A percentile compares a stretch with the other conserved stretches of the same genome.
These are phyloP conservation scores for Crithidia thermophila DNA, from an alignment of 208 protist species.

Conservation along the genomic window DNA sequence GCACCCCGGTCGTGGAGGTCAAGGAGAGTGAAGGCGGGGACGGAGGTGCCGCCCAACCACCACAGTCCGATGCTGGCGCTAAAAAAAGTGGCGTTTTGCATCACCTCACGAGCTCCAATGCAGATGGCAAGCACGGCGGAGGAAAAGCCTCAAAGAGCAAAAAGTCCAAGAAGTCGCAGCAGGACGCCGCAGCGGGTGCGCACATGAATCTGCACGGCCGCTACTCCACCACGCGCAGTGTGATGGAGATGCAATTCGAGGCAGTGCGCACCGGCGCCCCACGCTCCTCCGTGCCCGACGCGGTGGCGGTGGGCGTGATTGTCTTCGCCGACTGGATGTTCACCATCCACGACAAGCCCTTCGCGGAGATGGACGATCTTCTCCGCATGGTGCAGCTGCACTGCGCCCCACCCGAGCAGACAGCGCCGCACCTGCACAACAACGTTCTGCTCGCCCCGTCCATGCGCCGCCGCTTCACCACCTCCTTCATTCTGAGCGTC, in stretches of 20 bases:
- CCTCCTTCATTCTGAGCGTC: conserved; percentile 71
- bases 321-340: conserved; percentile 85
- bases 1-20: conserved; percentile 50
- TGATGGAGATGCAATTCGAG: conserved; percentile 87
- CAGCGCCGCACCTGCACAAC: neutral
- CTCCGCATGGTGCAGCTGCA: conserved; percentile 79
- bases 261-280: conserved; percentile 54
- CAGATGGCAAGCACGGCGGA: neutral
- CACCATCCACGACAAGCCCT: conserved; percentile 86
- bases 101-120: neutral
- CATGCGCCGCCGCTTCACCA: conserved; percentile 54
- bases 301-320: conserved; percentile 69
- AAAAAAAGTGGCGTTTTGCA: conserved; percentile 1
- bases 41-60: neutral
- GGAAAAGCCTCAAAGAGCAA: conserved; percentile 4
- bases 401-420: conserved; percentile 44
- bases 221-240: conserved; percentile 29
- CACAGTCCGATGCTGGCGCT: neutral
- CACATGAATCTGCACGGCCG: neutral
- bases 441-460: conserved; percentile 19
- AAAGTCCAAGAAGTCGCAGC: neutral
- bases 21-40: neutral
- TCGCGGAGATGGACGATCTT: conserved; percentile 86
- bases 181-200: neutral
- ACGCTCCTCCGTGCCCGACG: conserved; percentile 47